Conservation (phyloP, 108 stramenopile species). For the Poteriospumella lacustris region DNA sequence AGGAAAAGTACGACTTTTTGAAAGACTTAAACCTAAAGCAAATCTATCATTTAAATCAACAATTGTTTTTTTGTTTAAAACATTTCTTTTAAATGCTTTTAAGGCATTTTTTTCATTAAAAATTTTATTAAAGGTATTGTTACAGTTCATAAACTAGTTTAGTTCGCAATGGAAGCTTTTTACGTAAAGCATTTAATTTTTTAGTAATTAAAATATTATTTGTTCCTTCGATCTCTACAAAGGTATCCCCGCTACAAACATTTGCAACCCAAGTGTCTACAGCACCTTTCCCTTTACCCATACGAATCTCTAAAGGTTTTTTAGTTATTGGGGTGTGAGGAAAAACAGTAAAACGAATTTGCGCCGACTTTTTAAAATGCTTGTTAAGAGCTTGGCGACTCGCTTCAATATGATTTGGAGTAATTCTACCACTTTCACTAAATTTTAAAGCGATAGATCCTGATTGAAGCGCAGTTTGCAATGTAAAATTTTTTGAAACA, state of each 20-base stretch:
- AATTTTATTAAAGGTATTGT: slow-evolving; percentile 9
- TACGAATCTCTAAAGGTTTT: slow-evolving; percentile 18
- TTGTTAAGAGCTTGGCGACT: slow-evolving; percentile 1
- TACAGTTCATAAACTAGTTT: slow-evolving; percentile 18
- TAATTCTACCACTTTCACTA: slow-evolving; percentile 6
- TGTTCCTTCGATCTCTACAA: slow-evolving; percentile 9
- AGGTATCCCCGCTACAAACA: neutral
- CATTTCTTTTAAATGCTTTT: slow-evolving; percentile 9
- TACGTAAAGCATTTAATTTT: neutral
- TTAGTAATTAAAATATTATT: slow-evolving; percentile 13
- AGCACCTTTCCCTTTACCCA: slow-evolving; percentile 22
- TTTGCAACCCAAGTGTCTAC: slow-evolving; percentile 9
- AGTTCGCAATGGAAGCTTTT: slow-evolving; percentile 13
- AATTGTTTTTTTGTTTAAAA: slow-evolving; percentile 10
- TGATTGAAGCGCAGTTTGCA: neutral
- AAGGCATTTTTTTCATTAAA: slow-evolving; percentile 9
- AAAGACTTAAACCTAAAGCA: slow-evolving; percentile 18
- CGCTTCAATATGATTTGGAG: slow-evolving; percentile 8
- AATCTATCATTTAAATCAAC: neutral
- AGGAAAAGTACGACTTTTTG: slow-evolving; percentile 8
- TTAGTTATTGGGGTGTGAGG: slow-evolving; percentile 17
- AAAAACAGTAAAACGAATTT: neutral
- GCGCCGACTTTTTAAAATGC: neutral
- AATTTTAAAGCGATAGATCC: neutral
- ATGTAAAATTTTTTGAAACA: slow-evolving; percentile 12